phyloP scores from a whole-genome alignment of 768 basidiomycete genomes.

The Collybia sordida region DNA sequence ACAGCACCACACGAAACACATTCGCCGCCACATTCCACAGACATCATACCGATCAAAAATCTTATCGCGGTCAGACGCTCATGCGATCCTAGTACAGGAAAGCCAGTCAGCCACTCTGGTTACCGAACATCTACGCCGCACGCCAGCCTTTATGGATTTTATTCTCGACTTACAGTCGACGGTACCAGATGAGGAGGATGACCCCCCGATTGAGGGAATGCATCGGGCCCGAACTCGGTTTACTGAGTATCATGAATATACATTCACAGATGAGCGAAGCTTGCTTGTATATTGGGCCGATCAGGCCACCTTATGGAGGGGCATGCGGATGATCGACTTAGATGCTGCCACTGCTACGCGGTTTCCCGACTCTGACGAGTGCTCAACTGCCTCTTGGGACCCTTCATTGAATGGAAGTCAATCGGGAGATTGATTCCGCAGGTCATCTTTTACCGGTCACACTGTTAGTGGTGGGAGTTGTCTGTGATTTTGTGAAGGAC shows the following conservation, averaged over 20 bases:
- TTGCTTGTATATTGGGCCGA: conserved; percentile 37
- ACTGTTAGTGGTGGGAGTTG: conserved; percentile 1
- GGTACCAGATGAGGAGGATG: conserved; percentile 24
- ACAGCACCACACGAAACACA: neutral
- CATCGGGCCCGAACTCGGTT: conserved; percentile 11
- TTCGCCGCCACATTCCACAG: conserved; percentile 6
- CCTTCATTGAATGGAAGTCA: conserved; percentile 16
- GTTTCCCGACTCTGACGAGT: conserved; percentile 44
- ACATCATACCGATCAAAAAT: no score
- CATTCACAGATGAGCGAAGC: conserved; percentile 25
- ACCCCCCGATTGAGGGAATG: conserved; percentile 25
- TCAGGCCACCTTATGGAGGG: conserved; percentile 28
- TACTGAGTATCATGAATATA: conserved; percentile 14
- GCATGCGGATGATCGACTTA: conserved; percentile 10
- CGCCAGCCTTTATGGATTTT: conserved; percentile 45
- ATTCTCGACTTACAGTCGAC: conserved; percentile 40
- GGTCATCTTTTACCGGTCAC: neutral
- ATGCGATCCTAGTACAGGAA: conserved; percentile 24
- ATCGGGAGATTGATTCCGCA: conserved; percentile 4
- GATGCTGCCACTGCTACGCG: conserved; percentile 7
- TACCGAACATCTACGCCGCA: conserved; percentile 27
- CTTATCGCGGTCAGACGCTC: conserved; percentile 1
- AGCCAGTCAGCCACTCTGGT: conserved; percentile 24
- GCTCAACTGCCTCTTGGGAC: conserved; percentile 37
- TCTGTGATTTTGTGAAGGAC: conserved; percentile 7